Base-by-base conservation (phyloP, 768 basidiomycete genomes). In the Lactifluus subvellereus region DNA sequence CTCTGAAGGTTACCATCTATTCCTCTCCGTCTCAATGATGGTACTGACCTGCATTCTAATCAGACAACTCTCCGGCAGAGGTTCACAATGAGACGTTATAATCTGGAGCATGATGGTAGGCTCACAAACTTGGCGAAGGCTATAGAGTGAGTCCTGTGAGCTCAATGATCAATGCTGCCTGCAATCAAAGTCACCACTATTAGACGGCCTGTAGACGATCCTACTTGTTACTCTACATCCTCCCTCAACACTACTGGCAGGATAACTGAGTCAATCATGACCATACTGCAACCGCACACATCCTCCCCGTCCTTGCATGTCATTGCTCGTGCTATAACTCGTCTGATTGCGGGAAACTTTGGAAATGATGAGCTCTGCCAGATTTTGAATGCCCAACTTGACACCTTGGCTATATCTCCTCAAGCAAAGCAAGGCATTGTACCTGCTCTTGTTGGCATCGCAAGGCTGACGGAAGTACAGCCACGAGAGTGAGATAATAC, bases 381-480 rank as follows among this genome's bases (percentile, higher is more conserved):
- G n/a, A 9, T 54, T 61, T 32, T 61, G 52, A 51, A n/a, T 20
- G 49, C 37, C 4, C 57, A 51, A 10, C 57, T 59, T 6, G 38
- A 59, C 49, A 4, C 57, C 38, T 32, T 59, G 48, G 49, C 57
- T 7, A 59, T 59, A 32, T 59, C 38, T 8, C 49, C 57, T 51
- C 57, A 40, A 4, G n/a, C 49, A 32, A 58, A 59, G n/a, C 57
- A 59, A 30, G 38, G 8, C 5, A 59, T 59, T 16, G 27, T 59
- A 1, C 49, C 38, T 6, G 18, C 30, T 2, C 49, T 59, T 18
- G 22, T 59, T 6, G n/a, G 57, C 1, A 59, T 59, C 2, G 16
- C 48, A 7, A 59, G 42, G 49, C 10, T 59, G 5, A 14, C 18
- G 10, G 49, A 50, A 40, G 49, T 59, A 22, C 57, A 59, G n/a